Evolutionary conservation across 2,329 filamentous ascomycete species (phyloP).

Genomic region (Botrytis elliptica): DNA sequence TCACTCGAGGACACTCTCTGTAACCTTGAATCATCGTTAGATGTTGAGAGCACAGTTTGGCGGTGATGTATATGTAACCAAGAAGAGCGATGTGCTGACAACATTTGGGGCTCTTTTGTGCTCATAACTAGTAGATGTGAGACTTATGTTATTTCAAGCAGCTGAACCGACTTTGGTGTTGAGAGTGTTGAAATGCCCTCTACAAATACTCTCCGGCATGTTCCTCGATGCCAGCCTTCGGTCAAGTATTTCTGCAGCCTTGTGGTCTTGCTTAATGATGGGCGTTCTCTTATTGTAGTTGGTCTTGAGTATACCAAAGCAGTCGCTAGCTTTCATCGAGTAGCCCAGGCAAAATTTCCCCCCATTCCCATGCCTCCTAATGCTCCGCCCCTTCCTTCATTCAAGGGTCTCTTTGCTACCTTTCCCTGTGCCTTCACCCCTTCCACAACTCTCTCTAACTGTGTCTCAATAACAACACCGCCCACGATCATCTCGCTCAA

Average conservation of each 20-base stretch:
- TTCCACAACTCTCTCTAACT: conserved; percentile 80
- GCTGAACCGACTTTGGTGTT: neutral
- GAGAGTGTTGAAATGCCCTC: neutral
- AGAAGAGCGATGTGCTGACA: neutral
- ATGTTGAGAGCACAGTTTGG: neutral
- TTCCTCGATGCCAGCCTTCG: neutral
- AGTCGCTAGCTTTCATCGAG: conserved; percentile 30
- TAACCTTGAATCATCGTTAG: neutral
- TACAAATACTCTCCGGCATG: neutral
- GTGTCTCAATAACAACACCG: conserved; percentile 91
- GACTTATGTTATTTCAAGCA: neutral
- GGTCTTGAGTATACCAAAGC: neutral
- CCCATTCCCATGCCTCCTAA: conserved; percentile 42
- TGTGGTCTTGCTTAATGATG: neutral
- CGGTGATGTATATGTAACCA: neutral
- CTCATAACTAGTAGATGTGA: neutral
- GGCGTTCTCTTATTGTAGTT: neutral
- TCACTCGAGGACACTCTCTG: neutral
- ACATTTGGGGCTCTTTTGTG: neutral
- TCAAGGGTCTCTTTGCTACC: conserved; percentile 76
- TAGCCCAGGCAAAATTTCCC: conserved; percentile 39
- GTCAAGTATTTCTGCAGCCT: neutral
- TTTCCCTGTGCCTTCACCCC: conserved; percentile 76
- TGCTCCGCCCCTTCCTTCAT: conserved; percentile 57
- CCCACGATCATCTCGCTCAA: conserved; percentile 94